phyloP scores from a whole-genome alignment of 331 rosid genomes.

The Rhamnella rubrinervis region DNA sequence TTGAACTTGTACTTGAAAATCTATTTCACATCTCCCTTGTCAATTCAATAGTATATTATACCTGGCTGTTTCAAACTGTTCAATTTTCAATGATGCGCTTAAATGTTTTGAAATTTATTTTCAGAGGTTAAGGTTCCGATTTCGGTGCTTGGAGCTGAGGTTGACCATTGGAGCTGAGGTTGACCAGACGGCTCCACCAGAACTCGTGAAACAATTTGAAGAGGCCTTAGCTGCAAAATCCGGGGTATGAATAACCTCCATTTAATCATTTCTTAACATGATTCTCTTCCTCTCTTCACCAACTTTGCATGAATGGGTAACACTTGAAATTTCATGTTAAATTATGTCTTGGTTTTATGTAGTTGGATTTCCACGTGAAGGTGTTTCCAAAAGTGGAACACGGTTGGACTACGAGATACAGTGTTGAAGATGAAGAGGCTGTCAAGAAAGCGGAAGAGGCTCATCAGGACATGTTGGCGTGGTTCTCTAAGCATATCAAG shows the following conservation, averaged over 20 bases:
- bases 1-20: too few relatives aligned
- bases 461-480: constrained; percentile 52
- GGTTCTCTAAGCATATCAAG: constrained; percentile 55
- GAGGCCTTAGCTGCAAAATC: constrained; percentile 37
- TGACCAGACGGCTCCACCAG: constrained; percentile 48
- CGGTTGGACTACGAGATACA: constrained; percentile 69
- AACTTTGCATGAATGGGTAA: neutral
- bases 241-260: constrained; percentile 30
- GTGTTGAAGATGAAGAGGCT: constrained; percentile 46
- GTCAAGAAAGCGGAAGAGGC: constrained; percentile 62
- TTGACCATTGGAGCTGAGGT: too few relatives aligned
- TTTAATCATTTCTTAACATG: too few relatives aligned
- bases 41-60: too few relatives aligned
- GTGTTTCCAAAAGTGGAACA: constrained; percentile 59
- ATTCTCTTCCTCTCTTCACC: too few relatives aligned
- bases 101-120: constrained; percentile 11
- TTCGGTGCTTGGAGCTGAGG: constrained; percentile 64
- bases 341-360: constrained; percentile 7
- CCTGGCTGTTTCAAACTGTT: too few relatives aligned
- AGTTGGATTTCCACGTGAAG: constrained; percentile 56
- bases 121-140: constrained; percentile 56
- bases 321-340: neutral
- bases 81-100: too few relatives aligned
- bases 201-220: constrained; percentile 50
- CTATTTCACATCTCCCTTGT: too few relatives aligned